Percentiles rank a stretch among this genome's conserved stretches.
Evolutionary conservation across 768 basidiomycete genomes (phyloP).

Genomic region (Cubamyces lactineus): DNA sequence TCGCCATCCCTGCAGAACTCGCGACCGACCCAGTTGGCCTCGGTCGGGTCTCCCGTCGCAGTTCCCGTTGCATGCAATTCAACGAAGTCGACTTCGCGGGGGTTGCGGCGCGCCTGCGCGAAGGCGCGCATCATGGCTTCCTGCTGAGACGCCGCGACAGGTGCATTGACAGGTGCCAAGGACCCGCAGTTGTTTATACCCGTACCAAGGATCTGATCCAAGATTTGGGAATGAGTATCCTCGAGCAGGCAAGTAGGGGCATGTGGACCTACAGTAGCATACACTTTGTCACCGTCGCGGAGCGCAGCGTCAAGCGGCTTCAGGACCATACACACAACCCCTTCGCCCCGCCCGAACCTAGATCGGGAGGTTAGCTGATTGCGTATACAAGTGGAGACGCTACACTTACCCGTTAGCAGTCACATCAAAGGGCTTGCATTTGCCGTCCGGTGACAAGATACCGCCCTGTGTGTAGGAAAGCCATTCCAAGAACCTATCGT

Average conservation of each 20-base stretch:
- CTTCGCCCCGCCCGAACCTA: constrained; percentile 46
- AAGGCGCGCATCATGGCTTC: constrained; percentile 44
- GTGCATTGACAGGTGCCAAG: constrained; percentile 42
- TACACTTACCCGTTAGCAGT: constrained; percentile 44
- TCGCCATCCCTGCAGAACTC: constrained; percentile 39
- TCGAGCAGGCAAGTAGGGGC: background rate
- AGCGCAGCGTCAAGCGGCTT: constrained; percentile 45
- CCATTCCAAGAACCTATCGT: constrained; percentile 39
- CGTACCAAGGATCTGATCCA: constrained; percentile 44
- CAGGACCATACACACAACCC: constrained; percentile 42
- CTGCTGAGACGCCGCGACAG: constrained; percentile 42
- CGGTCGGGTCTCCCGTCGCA: constrained; percentile 51
- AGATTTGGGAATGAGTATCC: background rate
- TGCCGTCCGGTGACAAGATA: constrained; percentile 45
- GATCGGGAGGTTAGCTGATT: constrained; percentile 2
- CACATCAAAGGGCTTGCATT: constrained; percentile 49
- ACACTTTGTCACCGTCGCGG: constrained; percentile 44
- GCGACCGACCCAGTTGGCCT: constrained; percentile 52
- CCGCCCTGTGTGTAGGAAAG: constrained; percentile 42
- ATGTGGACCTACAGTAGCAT: constrained; percentile 39
- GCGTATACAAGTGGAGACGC: background rate
- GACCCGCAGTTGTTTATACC: constrained; percentile 43
- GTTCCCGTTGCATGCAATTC: constrained; percentile 56
- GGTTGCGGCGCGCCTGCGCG: constrained; percentile 34
- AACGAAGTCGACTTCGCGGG: constrained; percentile 49